phyloP scores from a whole-genome alignment of 139 green algal species.

The Mychonastes homosphaera region DNA sequence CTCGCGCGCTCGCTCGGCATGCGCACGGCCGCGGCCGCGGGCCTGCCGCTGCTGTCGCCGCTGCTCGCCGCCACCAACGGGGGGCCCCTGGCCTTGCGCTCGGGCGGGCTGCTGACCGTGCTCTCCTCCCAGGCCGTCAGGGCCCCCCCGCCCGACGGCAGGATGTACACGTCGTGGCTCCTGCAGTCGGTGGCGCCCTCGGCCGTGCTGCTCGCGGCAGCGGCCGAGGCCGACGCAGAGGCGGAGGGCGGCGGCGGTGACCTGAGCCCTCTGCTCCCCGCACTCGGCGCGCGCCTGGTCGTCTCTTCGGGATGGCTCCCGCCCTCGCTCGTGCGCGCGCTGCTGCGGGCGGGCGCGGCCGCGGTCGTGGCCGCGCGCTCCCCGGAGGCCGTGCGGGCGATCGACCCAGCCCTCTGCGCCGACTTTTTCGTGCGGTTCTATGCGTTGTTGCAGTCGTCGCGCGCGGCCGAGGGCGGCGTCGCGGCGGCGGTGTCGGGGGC shows the following conservation, averaged over 20 bases:
- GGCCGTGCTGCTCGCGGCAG: too few species aligned
- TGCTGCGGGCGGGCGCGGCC: conserved; percentile 7
- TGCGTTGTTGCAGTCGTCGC: not conserved
- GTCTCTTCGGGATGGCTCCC: conserved; percentile 4
- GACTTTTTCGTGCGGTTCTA: conserved; percentile 15
- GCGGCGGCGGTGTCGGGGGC: not conserved
- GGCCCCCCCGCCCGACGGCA: not conserved
- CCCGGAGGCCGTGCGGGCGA: not conserved
- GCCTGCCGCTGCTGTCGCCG: not conserved
- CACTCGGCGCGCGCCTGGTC: not conserved
- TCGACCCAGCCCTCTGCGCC: conserved; percentile 5
- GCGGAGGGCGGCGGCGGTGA: not conserved
- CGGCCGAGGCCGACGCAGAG: not conserved
- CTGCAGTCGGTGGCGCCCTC: too few species aligned
- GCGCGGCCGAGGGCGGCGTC: too few species aligned
- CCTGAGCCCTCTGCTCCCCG: not conserved
- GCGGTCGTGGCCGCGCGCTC: conserved; percentile 3
- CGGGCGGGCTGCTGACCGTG: not conserved
- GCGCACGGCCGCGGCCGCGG: not conserved
- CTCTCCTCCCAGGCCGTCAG: not conserved
- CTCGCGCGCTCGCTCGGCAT: not conserved
- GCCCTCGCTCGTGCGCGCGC: not conserved
- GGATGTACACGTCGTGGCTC: not conserved
- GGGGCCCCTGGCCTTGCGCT: not conserved
- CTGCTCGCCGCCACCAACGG: not conserved